Evolutionary conservation across 352 stramenopile genomes (phyloP).

Genomic region (Globisporangium camurandrum): DNA sequence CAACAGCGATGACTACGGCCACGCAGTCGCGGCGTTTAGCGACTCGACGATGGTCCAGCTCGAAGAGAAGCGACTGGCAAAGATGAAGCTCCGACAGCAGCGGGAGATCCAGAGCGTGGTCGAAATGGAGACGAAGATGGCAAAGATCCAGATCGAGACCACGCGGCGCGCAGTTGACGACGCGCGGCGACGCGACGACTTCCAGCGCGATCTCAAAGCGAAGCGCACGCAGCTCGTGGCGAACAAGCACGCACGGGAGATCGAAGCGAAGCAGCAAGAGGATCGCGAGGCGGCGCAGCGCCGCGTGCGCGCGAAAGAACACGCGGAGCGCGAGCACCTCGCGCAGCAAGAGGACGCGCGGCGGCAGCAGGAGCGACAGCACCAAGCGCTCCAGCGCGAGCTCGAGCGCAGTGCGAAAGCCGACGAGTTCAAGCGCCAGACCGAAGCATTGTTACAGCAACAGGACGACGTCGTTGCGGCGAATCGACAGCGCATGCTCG

Average conservation of each 20-base stretch:
- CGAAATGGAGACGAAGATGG: conserved; percentile 69
- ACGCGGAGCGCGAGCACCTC: conserved; percentile 43
- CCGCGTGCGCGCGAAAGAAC: conserved; percentile 30
- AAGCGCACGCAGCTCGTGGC: conserved; percentile 40
- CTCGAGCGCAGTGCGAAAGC: conserved; percentile 51
- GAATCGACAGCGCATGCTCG: conserved; percentile 47
- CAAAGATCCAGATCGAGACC: conserved; percentile 58
- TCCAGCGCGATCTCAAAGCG: conserved; percentile 38
- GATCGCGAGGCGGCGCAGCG: conserved; percentile 43
- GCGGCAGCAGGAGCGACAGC: conserved; percentile 23
- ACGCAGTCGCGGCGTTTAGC: conserved; percentile 7
- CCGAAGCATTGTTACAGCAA: conserved; percentile 48
- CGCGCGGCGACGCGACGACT: conserved; percentile 44
- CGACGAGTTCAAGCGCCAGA: conserved; percentile 61
- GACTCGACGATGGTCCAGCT: conserved; percentile 56
- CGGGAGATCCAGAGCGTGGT: conserved; percentile 70
- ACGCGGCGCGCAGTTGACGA: conserved; percentile 43
- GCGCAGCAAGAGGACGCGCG: conserved; percentile 33
- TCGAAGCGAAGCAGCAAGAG: conserved; percentile 55
- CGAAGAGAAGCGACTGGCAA: conserved; percentile 49
- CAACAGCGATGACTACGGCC: not conserved
- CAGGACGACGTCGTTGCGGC: conserved; percentile 47
- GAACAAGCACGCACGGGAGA: conserved; percentile 50
- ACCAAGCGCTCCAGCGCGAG: conserved; percentile 41
- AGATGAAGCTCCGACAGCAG: conserved; percentile 66